A percentile compares a stretch with the other conserved stretches of the same genome.
Conservation (phyloP, 129 eudicot genomes). For the Mikania micrantha region DNA sequence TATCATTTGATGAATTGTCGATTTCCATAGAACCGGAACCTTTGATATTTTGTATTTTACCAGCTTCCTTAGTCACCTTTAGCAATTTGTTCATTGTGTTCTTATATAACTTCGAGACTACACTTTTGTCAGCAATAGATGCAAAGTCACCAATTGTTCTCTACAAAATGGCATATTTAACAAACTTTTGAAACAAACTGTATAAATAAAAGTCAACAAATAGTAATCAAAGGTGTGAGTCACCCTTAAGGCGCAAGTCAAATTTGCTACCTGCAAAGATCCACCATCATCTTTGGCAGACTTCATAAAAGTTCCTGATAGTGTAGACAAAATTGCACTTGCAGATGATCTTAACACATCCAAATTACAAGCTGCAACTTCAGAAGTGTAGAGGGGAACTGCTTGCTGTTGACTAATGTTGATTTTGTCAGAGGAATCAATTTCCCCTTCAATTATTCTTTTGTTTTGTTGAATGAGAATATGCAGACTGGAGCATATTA, state of each 20-base stretch:
- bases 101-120: constrained; percentile 48
- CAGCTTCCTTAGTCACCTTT: constrained; percentile 58
- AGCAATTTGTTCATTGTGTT: constrained; percentile 60
- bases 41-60: constrained; percentile 27
- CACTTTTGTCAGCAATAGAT: constrained; percentile 62
- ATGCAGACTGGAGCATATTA: constrained; percentile 83
- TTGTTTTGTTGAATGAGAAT: constrained; percentile 81
- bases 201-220: neutral
- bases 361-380: constrained; percentile 61
- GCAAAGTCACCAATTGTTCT: constrained; percentile 64
- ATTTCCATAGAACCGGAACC: constrained; percentile 58
- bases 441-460: constrained; percentile 45
- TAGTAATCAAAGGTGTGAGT: too few species aligned
- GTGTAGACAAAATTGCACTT: constrained; percentile 50
- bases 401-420: constrained; percentile 44
- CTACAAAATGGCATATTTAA: constrained; percentile 34
- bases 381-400: constrained; percentile 45
- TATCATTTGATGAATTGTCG: constrained; percentile 45
- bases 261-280: constrained; percentile 53
- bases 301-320: constrained; percentile 49
- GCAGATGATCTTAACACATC: constrained; percentile 55
- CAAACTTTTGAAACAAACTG: neutral
- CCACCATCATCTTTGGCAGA: constrained; percentile 77
- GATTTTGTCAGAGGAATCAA: constrained; percentile 18
- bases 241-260: too few species aligned